Conservation (phyloP, 2,329 filamentous ascomycete species). For the Lecanicillium sp. region DNA sequence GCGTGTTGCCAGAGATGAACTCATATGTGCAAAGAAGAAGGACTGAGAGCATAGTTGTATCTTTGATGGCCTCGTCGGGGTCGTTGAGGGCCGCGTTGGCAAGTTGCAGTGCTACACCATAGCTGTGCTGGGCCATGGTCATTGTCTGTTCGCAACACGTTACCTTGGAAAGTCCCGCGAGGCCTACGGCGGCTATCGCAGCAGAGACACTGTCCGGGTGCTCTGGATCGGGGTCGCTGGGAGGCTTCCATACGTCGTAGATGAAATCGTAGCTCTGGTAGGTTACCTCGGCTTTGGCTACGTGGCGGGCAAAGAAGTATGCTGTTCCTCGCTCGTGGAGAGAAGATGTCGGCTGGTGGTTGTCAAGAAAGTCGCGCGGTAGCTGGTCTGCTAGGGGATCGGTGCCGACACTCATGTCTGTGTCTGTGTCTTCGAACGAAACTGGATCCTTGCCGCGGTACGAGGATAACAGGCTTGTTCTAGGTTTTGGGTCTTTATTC, state of each 20-base stretch:
- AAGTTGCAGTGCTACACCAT: slow-evolving; percentile 40
- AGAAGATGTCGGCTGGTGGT: slow-evolving; percentile 8
- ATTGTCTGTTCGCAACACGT: slow-evolving; percentile 32
- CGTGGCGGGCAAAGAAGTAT: slow-evolving; percentile 44
- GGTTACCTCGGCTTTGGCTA: slow-evolving; percentile 35
- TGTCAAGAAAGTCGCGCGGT: slow-evolving; percentile 2
- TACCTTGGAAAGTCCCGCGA: slow-evolving; percentile 41
- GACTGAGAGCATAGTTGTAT: slow-evolving; percentile 44
- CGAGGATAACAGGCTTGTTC: not conserved
- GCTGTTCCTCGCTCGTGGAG: slow-evolving; percentile 36
- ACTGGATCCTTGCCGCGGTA: not conserved
- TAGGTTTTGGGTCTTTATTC: not conserved
- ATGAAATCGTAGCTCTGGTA: slow-evolving; percentile 46
- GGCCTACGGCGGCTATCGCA: slow-evolving; percentile 46
- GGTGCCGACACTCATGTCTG: too few species aligned
- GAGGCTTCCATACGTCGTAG: slow-evolving; percentile 43
- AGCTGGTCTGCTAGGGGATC: slow-evolving; percentile 3
- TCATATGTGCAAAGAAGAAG: slow-evolving; percentile 49
- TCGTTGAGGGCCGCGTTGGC: slow-evolving; percentile 41
- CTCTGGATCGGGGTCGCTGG: slow-evolving; percentile 20
- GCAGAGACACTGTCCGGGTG: slow-evolving; percentile 38
- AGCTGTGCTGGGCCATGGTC: slow-evolving; percentile 39
- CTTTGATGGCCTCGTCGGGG: slow-evolving; percentile 33
- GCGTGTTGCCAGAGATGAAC: slow-evolving; percentile 38
- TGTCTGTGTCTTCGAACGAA: too few species aligned